A percentile compares a stretch with the other conserved stretches of the same genome.
These are phyloP conservation scores for Talaromyces trachyspermus DNA, from an alignment of 495 filamentous ascomycete species.

Conservation along the genomic window DNA sequence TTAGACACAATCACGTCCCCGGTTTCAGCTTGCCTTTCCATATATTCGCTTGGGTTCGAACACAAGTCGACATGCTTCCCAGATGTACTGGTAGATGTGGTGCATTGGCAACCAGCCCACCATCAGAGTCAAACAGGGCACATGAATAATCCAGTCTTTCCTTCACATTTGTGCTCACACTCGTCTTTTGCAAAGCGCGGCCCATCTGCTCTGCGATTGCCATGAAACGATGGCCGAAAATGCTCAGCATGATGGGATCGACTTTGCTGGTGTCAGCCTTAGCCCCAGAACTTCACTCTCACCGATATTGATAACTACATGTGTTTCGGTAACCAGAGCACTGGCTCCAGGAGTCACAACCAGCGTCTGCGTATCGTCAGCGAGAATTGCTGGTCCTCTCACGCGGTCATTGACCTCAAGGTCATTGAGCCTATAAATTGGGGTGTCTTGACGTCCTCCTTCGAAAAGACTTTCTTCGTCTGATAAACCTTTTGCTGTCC, in stretches of 20 bases:
- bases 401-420: slow-evolving; percentile 64
- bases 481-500: slow-evolving; percentile 22
- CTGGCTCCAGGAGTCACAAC: slow-evolving; percentile 75
- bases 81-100: slow-evolving; percentile 92
- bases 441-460: slow-evolving; percentile 62
- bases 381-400: slow-evolving; percentile 77
- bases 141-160: slow-evolving; percentile 89
- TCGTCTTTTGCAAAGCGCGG: slow-evolving; percentile 80
- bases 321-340: slow-evolving; percentile 15
- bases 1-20: slow-evolving; percentile 94
- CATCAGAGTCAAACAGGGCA: slow-evolving; percentile 74
- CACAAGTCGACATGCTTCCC: slow-evolving; percentile 84
- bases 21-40: slow-evolving; percentile 81
- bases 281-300: slow-evolving; percentile 35
- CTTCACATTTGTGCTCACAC: slow-evolving; percentile 88
- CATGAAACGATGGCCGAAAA: slow-evolving; percentile 91
- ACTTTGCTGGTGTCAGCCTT: slow-evolving; percentile 20
- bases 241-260: slow-evolving; percentile 79
- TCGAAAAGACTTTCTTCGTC: slow-evolving; percentile 31
- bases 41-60: slow-evolving; percentile 69
- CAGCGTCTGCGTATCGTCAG: slow-evolving; percentile 89
- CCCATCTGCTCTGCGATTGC: slow-evolving; percentile 95
- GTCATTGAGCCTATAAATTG: slow-evolving; percentile 74
- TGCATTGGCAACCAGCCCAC: slow-evolving; percentile 81
- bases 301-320: slow-evolving; percentile 20